These are phyloP conservation scores for Gymnopilus dilepis DNA, from an alignment of 768 basidiomycete species.

Conservation along the genomic window DNA sequence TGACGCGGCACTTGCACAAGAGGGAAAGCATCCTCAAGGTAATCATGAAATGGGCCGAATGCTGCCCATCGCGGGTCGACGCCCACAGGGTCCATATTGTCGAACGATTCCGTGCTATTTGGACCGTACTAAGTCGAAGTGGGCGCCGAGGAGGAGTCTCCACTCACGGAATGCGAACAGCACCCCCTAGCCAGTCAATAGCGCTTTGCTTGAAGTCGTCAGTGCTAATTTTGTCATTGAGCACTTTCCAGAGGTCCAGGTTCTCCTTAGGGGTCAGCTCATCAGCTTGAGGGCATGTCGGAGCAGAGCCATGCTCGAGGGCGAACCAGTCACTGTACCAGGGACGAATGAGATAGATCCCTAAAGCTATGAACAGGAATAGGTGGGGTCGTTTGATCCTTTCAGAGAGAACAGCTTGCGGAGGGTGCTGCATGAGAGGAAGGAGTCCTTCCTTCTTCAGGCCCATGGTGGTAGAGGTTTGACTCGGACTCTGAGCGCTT, in stretches of 20 bases:
- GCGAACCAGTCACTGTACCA: constrained; percentile 4
- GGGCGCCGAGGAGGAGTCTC: neutral
- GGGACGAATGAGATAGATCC: constrained; percentile 9
- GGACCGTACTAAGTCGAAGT: neutral
- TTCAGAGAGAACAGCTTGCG: neutral
- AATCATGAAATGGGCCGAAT: constrained; percentile 58
- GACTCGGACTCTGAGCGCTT: too few species aligned
- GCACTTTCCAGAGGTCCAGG: constrained; percentile 39
- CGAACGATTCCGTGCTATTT: constrained; percentile 56
- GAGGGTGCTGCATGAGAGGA: constrained; percentile 1
- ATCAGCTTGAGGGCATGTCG: constrained; percentile 41
- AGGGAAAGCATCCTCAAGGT: constrained; percentile 59
- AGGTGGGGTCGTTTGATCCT: neutral
- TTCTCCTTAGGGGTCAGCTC: constrained; percentile 45
- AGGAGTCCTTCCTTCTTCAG: constrained; percentile 50
- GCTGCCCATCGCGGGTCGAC: constrained; percentile 60
- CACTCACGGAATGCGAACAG: constrained; percentile 50
- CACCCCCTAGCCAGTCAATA: constrained; percentile 52
- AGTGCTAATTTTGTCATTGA: constrained; percentile 38
- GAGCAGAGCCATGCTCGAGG: neutral
- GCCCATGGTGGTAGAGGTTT: constrained; percentile 7
- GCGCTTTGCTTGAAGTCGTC: constrained; percentile 45
- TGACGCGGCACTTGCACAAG: constrained; percentile 54
- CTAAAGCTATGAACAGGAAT: constrained; percentile 5
- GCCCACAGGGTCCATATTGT: constrained; percentile 52